Evolutionary conservation across 495 filamentous ascomycete species (phyloP).

Genomic region (Aspergillus panamensis): DNA sequence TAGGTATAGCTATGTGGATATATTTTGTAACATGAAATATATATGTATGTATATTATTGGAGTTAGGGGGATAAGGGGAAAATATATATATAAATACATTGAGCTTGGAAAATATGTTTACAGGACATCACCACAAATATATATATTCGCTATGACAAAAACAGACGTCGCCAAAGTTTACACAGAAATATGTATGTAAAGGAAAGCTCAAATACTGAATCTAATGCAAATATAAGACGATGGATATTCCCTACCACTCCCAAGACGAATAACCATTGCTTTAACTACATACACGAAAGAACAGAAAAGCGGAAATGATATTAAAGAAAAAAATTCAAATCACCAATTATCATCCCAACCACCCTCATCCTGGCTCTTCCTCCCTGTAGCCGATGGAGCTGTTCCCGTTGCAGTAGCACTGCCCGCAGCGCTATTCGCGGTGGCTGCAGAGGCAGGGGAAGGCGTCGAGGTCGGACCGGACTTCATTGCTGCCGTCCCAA

Average conservation of each 20-base stretch:
- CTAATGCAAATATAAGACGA: background rate
- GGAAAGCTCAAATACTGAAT: too few relatives aligned
- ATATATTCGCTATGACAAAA: too few relatives aligned
- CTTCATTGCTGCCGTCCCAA: conserved; percentile 72
- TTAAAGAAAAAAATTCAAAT: conserved; percentile 5
- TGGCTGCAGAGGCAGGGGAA: conserved; percentile 30
- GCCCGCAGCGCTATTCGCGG: conserved; percentile 14
- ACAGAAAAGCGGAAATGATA: background rate
- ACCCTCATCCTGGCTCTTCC: conserved; percentile 40
- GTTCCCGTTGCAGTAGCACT: conserved; percentile 31
- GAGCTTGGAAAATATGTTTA: too few relatives aligned
- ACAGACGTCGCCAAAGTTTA: too few relatives aligned
- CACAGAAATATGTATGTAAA: background rate
- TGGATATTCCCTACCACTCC: conserved; percentile 13
- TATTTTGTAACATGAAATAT: background rate
- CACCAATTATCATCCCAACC: conserved; percentile 69
- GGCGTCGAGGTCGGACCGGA: conserved; percentile 11
- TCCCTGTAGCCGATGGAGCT: conserved; percentile 32
- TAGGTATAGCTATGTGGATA: conserved; percentile 9
- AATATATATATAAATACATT: too few relatives aligned
- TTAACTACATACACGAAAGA: background rate
- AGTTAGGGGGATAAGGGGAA: too few relatives aligned
- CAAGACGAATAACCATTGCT: background rate
- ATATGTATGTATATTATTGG: conserved; percentile 3
- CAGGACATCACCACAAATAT: background rate